Evolutionary conservation across 1,284 basidiomycete genomes (phyloP).

Genomic region (Taiwanofungus camphoratus): DNA sequence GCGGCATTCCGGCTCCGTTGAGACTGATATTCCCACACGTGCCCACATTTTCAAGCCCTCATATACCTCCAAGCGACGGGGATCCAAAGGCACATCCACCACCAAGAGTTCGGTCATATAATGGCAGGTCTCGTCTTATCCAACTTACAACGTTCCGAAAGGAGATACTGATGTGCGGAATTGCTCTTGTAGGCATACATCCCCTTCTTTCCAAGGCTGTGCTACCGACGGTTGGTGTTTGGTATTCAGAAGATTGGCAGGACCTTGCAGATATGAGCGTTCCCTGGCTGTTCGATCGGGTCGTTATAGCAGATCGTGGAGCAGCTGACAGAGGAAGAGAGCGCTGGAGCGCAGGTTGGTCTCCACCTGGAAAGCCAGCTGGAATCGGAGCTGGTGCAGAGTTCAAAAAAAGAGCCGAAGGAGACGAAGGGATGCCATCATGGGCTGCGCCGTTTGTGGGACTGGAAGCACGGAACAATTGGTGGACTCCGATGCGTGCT

Average conservation of each 20-base stretch:
- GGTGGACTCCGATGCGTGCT: constrained; percentile 65
- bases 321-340: constrained; percentile 50
- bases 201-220: constrained; percentile 60
- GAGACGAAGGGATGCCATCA: constrained; percentile 25
- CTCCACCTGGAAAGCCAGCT: constrained; percentile 4
- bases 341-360: constrained; percentile 23
- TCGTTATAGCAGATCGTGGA: constrained; percentile 70
- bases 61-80: constrained; percentile 21
- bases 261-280: constrained; percentile 65
- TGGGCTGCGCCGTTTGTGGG: constrained; percentile 59
- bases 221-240: constrained; percentile 63
- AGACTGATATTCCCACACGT: constrained; percentile 71
- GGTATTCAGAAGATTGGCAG: constrained; percentile 71
- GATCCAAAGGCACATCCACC: constrained; percentile 26
- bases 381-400: constrained; percentile 30
- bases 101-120: constrained; percentile 23
- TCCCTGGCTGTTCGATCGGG: constrained; percentile 69
- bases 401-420: constrained; percentile 21
- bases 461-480: constrained; percentile 47
- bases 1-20: constrained; percentile 56
- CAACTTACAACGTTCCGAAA: neutral
- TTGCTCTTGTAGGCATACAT: constrained; percentile 41
- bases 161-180: no score
- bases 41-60: constrained; percentile 46
- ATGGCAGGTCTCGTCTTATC: constrained; percentile 11